phyloP scores from a whole-genome alignment of 345 rosid species.

The Excoecaria cochinchinensis region DNA sequence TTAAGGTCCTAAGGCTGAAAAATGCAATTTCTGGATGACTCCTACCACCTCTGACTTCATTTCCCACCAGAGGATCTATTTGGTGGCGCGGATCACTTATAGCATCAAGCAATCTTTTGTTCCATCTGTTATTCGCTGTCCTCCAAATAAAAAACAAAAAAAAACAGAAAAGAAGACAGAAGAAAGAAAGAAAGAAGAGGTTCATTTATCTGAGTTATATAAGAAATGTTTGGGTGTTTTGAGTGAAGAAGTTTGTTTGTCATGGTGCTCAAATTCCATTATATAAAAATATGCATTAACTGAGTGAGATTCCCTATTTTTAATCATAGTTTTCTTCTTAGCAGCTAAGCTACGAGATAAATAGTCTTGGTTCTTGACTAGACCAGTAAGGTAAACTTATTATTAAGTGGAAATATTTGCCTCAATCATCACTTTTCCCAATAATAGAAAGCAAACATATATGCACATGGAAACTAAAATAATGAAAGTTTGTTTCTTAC shows the following conservation, averaged over 20 bases:
- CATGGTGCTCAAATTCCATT: background rate
- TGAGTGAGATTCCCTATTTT: background rate
- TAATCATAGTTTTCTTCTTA: no score
- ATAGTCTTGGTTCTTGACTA: no score
- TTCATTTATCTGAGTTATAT: no score
- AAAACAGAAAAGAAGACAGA: no score
- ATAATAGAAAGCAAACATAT: no score
- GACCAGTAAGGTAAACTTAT: no score
- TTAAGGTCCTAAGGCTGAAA: background rate
- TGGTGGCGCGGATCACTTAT: background rate
- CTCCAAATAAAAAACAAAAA: no score
- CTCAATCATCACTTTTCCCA: no score
- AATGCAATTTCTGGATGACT: background rate
- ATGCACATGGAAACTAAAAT: no score
- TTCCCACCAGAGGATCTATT: background rate
- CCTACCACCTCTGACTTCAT: background rate
- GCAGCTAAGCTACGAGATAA: no score
- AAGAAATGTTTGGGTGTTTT: background rate
- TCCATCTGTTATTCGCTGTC: background rate
- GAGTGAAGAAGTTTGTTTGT: background rate
- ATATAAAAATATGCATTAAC: background rate
- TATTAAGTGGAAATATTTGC: no score
- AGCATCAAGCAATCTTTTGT: background rate
- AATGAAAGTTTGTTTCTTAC: background rate
- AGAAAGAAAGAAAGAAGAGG: no score